phyloP scores from a whole-genome alignment of 108 stramenopile genomes.

The Pseudonitzschia pungens region DNA sequence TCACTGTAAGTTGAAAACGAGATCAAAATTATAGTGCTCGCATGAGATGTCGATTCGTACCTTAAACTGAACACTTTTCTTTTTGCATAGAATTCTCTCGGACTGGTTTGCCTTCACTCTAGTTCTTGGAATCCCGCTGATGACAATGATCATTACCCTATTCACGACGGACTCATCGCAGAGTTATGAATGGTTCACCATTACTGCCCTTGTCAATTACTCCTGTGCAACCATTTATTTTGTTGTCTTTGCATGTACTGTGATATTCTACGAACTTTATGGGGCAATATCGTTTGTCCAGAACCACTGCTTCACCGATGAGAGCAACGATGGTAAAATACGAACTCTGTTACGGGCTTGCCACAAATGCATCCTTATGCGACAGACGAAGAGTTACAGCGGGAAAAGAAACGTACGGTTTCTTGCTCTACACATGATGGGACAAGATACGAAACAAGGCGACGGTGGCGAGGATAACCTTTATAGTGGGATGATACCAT shows the following conservation, averaged over 20 bases:
- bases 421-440: slow-evolving; percentile 19
- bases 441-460: slow-evolving; percentile 22
- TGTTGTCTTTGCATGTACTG: slow-evolving; percentile 33
- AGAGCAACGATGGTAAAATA: neutral
- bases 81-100: slow-evolving; percentile 12
- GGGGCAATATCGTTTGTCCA: neutral
- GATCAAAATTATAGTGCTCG: too few relatives aligned
- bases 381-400: slow-evolving; percentile 19
- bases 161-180: slow-evolving; percentile 28
- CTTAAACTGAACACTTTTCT: too few relatives aligned
- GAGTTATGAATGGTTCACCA: slow-evolving; percentile 46
- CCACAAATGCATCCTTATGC: slow-evolving; percentile 20
- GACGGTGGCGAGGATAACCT: neutral
- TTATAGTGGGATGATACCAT: slow-evolving; percentile 1
- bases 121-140: slow-evolving; percentile 54
- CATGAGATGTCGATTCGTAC: too few relatives aligned
- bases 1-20: too few relatives aligned
- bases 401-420: slow-evolving; percentile 11
- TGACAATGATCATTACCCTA: slow-evolving; percentile 36
- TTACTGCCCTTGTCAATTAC: slow-evolving; percentile 47
- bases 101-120: slow-evolving; percentile 42
- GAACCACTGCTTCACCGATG: slow-evolving; percentile 12
- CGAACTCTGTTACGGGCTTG: slow-evolving; percentile 21
- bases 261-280: slow-evolving; percentile 44
- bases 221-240: slow-evolving; percentile 36